Evolutionary conservation across 2,329 filamentous ascomycete genomes (phyloP).

Genomic region (Paraphaeosphaeria sporulosa): DNA sequence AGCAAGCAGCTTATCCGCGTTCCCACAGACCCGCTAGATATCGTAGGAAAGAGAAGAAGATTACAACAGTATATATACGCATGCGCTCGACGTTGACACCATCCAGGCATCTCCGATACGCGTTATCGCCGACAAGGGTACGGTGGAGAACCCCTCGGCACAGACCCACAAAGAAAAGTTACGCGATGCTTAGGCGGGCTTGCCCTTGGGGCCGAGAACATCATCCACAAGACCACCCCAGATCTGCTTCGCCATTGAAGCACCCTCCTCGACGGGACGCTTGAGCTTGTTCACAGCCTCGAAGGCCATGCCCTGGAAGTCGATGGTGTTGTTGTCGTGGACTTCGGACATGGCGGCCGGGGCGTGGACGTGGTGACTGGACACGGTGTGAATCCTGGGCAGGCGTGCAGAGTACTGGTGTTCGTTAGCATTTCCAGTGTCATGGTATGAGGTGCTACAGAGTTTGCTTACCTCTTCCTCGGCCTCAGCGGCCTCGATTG

Average conservation of each 20-base stretch:
- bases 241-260: slow-evolving; percentile 53
- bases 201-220: slow-evolving; percentile 51
- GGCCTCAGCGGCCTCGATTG: slow-evolving; percentile 25
- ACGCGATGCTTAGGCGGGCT: slow-evolving; percentile 29
- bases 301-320: slow-evolving; percentile 65
- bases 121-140: slow-evolving; percentile 2
- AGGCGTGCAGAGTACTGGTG: slow-evolving; percentile 55
- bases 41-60: neutral
- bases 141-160: slow-evolving; percentile 4
- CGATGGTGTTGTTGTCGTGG: slow-evolving; percentile 62
- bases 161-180: slow-evolving; percentile 8
- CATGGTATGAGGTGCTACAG: neutral
- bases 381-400: slow-evolving; percentile 64
- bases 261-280: slow-evolving; percentile 52
- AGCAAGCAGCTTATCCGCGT: slow-evolving; percentile 34
- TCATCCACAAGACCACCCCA: slow-evolving; percentile 61
- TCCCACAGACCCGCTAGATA: neutral
- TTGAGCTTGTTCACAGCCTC: slow-evolving; percentile 47
- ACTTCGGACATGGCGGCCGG: slow-evolving; percentile 66
- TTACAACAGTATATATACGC: neutral
- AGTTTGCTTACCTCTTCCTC: slow-evolving; percentile 30
- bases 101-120: neutral
- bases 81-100: neutral
- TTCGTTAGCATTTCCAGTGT: slow-evolving; percentile 14
- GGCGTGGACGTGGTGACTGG: slow-evolving; percentile 54